Base-by-base conservation (phyloP, 768 basidiomycete genomes). In the Boletus speciosus region DNA sequence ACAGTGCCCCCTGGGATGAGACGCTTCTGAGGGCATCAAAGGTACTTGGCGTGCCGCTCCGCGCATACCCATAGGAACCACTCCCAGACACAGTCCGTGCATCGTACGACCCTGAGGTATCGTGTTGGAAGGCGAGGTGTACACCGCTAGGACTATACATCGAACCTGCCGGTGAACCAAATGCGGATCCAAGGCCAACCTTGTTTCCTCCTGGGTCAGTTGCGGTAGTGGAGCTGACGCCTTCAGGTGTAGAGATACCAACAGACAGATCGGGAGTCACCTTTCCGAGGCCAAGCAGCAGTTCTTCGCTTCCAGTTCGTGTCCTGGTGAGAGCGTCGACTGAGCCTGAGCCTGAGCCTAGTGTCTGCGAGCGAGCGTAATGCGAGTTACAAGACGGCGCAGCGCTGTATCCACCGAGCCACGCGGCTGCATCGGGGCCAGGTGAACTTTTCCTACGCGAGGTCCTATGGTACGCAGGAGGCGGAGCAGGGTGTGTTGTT, bases 1-100 rank as follows among this genome's bases (percentile, higher is more conserved):
- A 67, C 15, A 71, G 23, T 25, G 60, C 67, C 5, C 69, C 69
- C 15, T 71, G 67, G 2, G 69, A 69, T 4, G 68, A 67, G n/a
- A 71, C 66, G 14, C 69, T 69, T 44, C 65, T 41, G 11, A 71
- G 49, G 21, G 53, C 47, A 21, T 69, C 63, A 10, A 69, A 59
- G 38, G 60, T 71, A n/a, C 52, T 68, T 21, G 63, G 56, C 2
- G 68, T 61, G 23, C 38, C 57, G 35, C 68, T 69, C n/a, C 65
- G 56, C 6, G 65, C 35, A 46, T 64, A 60, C 15, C 60, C 60
- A 43, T 60, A 59, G 12, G 66, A 67, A 1, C 64, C 64, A 21
- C 62, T 64, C 5, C 64, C 56, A 43, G 64, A 68, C 35, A 23
- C 40, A n/a, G 59, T 61, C 34, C 53, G 59, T 9, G 54, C 42